A percentile compares a stretch with the other conserved stretches of the same genome.
Evolutionary conservation across 1,284 basidiomycete genomes (phyloP).

Genomic region (Ustilago trichophora): DNA sequence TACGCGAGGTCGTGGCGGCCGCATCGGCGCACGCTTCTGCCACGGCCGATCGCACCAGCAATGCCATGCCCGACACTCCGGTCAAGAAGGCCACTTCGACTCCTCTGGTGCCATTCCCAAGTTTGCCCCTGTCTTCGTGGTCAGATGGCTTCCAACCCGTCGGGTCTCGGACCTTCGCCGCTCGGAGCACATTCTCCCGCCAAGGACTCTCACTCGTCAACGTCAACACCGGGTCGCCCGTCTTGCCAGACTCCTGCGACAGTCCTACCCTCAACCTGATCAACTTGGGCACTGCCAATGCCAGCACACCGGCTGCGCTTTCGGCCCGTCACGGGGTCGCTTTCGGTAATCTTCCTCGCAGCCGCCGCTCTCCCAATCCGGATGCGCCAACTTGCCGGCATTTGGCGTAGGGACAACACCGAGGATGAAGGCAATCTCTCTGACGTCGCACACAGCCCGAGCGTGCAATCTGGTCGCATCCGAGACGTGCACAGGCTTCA

Average conservation of each 20-base stretch:
- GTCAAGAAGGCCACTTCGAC: conserved; percentile 57
- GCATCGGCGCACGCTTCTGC: conserved; percentile 53
- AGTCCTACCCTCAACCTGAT: conserved; percentile 50
- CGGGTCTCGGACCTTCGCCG: conserved; percentile 32
- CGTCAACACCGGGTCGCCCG: conserved; percentile 35
- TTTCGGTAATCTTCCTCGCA: conserved; percentile 25
- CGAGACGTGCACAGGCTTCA: conserved; percentile 35
- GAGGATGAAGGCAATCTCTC: conserved; percentile 38
- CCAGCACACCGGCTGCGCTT: conserved; percentile 26
- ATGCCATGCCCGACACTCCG: conserved; percentile 68
- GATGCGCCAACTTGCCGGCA: conserved; percentile 5
- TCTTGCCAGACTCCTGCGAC: conserved; percentile 44
- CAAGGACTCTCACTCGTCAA: conserved; percentile 7
- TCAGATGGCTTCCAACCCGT: conserved; percentile 7
- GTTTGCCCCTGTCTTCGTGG: conserved; percentile 26
- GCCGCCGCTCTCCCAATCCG: conserved; percentile 18
- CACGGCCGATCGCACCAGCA: conserved; percentile 13
- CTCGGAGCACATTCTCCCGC: conserved; percentile 26
- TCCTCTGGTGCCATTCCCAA: conserved; percentile 40
- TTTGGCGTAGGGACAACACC: conserved; percentile 16
- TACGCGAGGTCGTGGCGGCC: conserved; percentile 62
- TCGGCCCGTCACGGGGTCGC: conserved; percentile 19
- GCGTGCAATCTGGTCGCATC: conserved; percentile 35
- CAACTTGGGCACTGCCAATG: conserved; percentile 27
- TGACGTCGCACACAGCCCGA: conserved; percentile 36